These are phyloP conservation scores for Tolypocladium capitatum DNA, from an alignment of 2,329 filamentous ascomycete species.

Conservation along the genomic window DNA sequence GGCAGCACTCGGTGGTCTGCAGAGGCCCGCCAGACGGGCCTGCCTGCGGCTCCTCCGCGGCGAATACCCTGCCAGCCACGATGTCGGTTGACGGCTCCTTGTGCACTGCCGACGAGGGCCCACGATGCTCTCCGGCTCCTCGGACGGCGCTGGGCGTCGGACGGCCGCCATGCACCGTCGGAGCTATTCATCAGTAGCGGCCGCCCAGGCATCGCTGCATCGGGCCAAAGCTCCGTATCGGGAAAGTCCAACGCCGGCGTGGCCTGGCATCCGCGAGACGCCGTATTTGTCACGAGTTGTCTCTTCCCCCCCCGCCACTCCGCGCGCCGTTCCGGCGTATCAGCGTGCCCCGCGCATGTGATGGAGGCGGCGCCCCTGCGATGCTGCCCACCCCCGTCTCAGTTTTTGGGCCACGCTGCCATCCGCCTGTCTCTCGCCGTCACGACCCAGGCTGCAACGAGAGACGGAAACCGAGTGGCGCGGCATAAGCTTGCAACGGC, in stretches of 20 bases:
- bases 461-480: not conserved
- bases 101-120: not conserved
- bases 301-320: not conserved
- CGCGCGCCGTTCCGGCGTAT: not conserved
- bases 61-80: not conserved
- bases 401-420: no score
- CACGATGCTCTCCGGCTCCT: not conserved
- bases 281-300: conserved; percentile 1
- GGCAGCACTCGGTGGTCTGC: no score
- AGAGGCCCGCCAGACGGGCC: no score
- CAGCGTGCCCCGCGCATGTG: not conserved
- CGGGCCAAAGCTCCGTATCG: not conserved
- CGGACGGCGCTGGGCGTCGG: no score
- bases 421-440: not conserved
- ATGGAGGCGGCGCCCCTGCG: no score
- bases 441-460: not conserved
- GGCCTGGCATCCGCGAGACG: no score
- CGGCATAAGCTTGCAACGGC: not conserved
- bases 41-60: not conserved
- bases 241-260: no score
- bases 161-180: no score
- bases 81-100: not conserved
- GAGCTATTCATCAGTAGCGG: not conserved
- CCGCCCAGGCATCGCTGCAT: not conserved
- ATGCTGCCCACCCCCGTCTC: not conserved